Percentiles rank a stretch among this genome's conserved stretches.
These are phyloP conservation scores for Thecaphora thlaspeos DNA, from an alignment of 1,284 basidiomycete species.

Conservation along the genomic window DNA sequence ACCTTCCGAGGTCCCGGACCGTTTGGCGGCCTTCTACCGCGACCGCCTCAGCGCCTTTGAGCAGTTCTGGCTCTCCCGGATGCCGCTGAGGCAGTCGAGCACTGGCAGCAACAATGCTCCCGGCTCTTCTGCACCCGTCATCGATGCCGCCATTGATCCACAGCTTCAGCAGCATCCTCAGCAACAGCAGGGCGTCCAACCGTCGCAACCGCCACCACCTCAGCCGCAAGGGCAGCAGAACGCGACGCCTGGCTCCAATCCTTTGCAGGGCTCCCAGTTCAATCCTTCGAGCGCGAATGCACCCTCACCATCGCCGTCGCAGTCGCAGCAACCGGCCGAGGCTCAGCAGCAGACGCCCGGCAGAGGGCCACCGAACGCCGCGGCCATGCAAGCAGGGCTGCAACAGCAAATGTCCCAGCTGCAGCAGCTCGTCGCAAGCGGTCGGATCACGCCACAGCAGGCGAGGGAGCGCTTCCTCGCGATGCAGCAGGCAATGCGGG, in stretches of 20 bases:
- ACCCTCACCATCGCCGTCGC: too few relatives aligned
- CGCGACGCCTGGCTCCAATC: background rate
- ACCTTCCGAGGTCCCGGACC: conserved; percentile 45
- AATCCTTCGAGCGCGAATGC: too few relatives aligned
- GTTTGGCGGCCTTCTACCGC: conserved; percentile 43
- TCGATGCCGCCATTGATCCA: background rate
- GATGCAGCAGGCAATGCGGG: conserved; percentile 11
- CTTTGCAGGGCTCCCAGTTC: too few relatives aligned
- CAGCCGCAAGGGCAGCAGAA: background rate
- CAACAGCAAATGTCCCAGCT: conserved; percentile 11
- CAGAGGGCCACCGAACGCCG: conserved; percentile 4
- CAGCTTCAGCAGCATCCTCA: conserved; percentile 3
- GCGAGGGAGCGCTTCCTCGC: conserved; percentile 44
- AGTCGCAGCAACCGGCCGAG: conserved; percentile 1
- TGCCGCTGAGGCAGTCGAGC: conserved; percentile 30
- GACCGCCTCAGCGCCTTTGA: conserved; percentile 47
- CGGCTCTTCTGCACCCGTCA: conserved; percentile 10
- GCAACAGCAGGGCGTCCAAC: conserved; percentile 8
- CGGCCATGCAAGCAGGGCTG: conserved; percentile 23
- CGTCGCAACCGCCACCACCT: conserved; percentile 4
- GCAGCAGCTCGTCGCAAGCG: background rate
- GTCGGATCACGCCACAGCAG: conserved; percentile 43
- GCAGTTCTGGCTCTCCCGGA: conserved; percentile 48
- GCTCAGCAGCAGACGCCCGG: background rate
- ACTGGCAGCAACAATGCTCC: conserved; percentile 5